A percentile compares a stretch with the other conserved stretches of the same genome.
Evolutionary conservation across 352 stramenopile genomes (phyloP).

Genomic region (Phytophthora sp.): DNA sequence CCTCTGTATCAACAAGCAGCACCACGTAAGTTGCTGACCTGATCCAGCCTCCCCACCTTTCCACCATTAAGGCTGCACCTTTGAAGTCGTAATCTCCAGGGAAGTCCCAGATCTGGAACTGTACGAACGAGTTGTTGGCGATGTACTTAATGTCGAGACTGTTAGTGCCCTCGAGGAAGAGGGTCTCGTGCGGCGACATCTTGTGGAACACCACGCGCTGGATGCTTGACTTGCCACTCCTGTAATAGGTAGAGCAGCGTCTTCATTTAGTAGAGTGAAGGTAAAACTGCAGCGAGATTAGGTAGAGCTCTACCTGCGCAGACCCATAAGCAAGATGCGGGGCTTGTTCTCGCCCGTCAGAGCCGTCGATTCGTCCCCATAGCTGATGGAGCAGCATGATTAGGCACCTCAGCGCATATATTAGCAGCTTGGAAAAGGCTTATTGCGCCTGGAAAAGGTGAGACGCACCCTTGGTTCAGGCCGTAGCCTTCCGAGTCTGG

Average conservation of each 20-base stretch:
- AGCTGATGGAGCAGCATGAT: slow-evolving; percentile 41
- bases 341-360: slow-evolving; percentile 91
- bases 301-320: slow-evolving; percentile 69
- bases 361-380: slow-evolving; percentile 70
- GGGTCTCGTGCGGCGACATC: slow-evolving; percentile 98
- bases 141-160: slow-evolving; percentile 95
- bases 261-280: background rate
- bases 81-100: slow-evolving; percentile 95
- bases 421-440: background rate
- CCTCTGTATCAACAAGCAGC: slow-evolving; percentile 42
- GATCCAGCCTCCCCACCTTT: background rate
- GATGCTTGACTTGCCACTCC: slow-evolving; percentile 89
- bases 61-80: slow-evolving; percentile 27
- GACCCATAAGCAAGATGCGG: slow-evolving; percentile 97
- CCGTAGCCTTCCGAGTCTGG: slow-evolving; percentile 54
- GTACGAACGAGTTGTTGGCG: slow-evolving; percentile 97
- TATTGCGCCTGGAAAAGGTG: background rate
- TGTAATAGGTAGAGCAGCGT: slow-evolving; percentile 19
- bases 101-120: slow-evolving; percentile 99
- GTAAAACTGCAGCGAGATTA: background rate
- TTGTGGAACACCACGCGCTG: slow-evolving; percentile 99
- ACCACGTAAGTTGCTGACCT: background rate
- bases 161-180: slow-evolving; percentile 94
- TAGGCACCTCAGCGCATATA: slow-evolving; percentile 1
- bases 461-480: slow-evolving; percentile 38